A percentile compares a stretch with the other conserved stretches of the same genome.
phyloP scores from a whole-genome alignment of 345 rosid species.

The Viola odorata region DNA sequence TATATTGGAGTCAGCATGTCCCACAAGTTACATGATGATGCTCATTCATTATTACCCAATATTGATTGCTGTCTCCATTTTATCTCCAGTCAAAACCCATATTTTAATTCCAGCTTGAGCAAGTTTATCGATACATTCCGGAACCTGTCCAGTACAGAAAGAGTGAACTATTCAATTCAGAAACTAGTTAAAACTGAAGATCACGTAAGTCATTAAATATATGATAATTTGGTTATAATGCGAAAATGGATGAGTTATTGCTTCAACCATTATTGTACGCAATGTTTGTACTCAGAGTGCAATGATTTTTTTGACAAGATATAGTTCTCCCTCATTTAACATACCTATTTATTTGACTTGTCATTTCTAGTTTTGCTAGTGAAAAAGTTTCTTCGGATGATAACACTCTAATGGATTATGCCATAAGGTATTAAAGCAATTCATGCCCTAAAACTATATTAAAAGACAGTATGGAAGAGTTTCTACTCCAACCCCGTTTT shows the following conservation, averaged over 20 bases:
- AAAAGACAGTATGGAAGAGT: not conserved
- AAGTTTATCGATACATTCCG: slow-evolving; percentile 93
- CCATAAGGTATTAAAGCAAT: not conserved
- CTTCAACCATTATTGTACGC: not conserved
- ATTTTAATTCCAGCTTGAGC: slow-evolving; percentile 95
- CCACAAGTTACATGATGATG: not conserved
- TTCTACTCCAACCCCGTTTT: slow-evolving; percentile 63
- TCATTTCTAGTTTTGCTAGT: not conserved
- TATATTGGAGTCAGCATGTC: slow-evolving; percentile 4
- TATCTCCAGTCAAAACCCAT: slow-evolving; percentile 98
- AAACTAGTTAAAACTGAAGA: not conserved
- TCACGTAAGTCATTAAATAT: too few species aligned
- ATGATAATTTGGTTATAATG: too few species aligned
- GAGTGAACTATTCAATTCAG: not conserved
- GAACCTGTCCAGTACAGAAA: slow-evolving; percentile 54
- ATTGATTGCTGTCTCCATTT: slow-evolving; percentile 97
- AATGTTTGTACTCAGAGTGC: not conserved
- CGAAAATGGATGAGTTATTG: not conserved
- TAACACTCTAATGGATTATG: not conserved
- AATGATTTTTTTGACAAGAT: not conserved
- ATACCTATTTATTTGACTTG: too few species aligned
- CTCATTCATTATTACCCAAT: slow-evolving; percentile 54
- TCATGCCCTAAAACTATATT: not conserved
- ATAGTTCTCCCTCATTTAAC: too few species aligned
- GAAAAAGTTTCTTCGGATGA: not conserved